Conservation (phyloP, 345 rosid species). For the Salix caprea region DNA sequence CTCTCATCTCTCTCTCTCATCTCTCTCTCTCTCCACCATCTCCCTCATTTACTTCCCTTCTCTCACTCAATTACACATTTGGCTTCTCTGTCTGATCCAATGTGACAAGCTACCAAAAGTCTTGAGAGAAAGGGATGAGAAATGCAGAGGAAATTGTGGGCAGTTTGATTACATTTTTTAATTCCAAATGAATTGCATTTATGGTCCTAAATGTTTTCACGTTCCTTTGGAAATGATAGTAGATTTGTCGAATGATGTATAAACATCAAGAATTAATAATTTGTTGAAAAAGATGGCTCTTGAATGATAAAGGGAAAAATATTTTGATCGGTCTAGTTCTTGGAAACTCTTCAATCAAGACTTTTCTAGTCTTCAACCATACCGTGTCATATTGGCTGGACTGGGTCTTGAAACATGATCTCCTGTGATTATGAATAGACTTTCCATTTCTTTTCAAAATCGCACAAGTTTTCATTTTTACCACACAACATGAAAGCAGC, state of each 20-base stretch:
- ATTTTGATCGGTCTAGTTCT: background rate
- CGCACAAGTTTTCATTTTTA: background rate
- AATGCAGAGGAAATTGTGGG: background rate
- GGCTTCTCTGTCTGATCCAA: background rate
- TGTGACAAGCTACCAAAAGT: background rate
- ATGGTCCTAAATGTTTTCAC: background rate
- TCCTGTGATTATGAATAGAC: background rate
- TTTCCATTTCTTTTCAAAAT: background rate
- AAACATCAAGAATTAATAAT: background rate
- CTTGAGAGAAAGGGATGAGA: background rate
- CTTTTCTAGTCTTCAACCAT: background rate
- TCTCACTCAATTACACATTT: background rate
- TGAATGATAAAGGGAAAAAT: too few species aligned
- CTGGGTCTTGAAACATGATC: background rate
- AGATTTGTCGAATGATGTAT: background rate
- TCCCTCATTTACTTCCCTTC: background rate
- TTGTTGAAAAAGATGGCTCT: too few species aligned
- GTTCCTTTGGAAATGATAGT: background rate
- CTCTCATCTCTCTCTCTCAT: too few species aligned
- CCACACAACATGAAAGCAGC: background rate
- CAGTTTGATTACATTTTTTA: background rate
- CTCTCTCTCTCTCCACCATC: background rate
- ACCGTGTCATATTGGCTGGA: background rate
- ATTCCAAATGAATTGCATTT: background rate
- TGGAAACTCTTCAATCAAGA: background rate